These are phyloP conservation scores for Vaccinium myrtillus DNA, from an alignment of 148 eudicot species.

Conservation along the genomic window DNA sequence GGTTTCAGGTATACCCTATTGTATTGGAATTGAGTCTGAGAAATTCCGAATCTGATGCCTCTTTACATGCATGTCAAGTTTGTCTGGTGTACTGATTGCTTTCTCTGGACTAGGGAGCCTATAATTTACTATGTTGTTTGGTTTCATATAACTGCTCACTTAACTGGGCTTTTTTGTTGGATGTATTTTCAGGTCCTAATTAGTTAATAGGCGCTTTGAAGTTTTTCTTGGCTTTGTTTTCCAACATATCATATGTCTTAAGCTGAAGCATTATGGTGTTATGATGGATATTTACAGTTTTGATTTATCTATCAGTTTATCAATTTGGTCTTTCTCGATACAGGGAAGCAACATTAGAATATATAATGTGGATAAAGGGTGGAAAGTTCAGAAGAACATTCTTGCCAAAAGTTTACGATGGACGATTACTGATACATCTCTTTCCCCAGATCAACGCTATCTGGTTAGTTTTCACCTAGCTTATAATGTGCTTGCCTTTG, in stretches of 20 bases:
- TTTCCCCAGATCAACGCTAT: constrained; percentile 75
- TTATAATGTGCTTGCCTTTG: background rate
- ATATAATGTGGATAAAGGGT: constrained; percentile 72
- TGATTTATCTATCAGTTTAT: background rate
- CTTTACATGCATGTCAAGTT: background rate
- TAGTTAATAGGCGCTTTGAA: background rate
- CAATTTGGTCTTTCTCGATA: background rate
- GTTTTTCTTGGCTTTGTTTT: background rate
- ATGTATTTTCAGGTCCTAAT: background rate
- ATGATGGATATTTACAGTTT: background rate
- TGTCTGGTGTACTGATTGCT: background rate
- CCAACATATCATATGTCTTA: background rate
- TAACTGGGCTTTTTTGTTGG: background rate
- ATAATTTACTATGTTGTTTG: background rate
- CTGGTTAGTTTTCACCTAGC: constrained; percentile 52
- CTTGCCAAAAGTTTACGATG: constrained; percentile 76
- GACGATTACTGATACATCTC: constrained; percentile 92
- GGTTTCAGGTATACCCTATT: constrained; percentile 64
- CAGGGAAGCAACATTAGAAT: constrained; percentile 87
- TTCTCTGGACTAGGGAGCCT: background rate
- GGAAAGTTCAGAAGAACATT: constrained; percentile 82
- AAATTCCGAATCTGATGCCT: constrained; percentile 1
- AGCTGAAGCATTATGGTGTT: background rate
- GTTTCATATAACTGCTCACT: background rate
- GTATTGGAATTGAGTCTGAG: constrained; percentile 1